Evolutionary conservation across 371 early-diverging fungal species (phyloP), one percentile per base, ranked within the genome.

Genomic region (Apophysomyces elegans): DNA sequence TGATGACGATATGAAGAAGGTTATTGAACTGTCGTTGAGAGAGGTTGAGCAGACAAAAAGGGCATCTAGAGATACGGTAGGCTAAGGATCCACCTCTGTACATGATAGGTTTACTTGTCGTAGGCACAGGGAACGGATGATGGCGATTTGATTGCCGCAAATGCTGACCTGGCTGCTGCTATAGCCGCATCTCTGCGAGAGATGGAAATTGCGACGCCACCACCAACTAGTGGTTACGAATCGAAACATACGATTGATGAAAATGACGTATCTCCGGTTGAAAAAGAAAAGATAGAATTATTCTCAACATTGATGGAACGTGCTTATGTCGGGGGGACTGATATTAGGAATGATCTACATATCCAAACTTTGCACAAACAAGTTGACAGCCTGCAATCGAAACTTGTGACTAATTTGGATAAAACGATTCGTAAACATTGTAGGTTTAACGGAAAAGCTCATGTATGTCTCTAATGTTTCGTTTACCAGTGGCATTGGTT

Each of bases 141-240:
- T 60, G 90, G 87, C 1, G 91, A 92, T 35, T 92, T 26, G 32
- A 26, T 41, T 41, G 41, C 41, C 13, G 41, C 41, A 41, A 41
- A 41, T 4, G 41, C 89, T 2, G 95, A 96, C 67, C 67, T 98
- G 18, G 88, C 90, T 54, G 94, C 93, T 1, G 98, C 98, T 5
- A 97, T 98, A 65, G 95, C 90, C 39, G 98, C 95, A 1, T 96
- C 96, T 3, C 75, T 98, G 59, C 76, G 79, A 57, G 97, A 97
- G 60, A 71, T 82, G 63, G 64, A 71, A 21, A 71, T 73, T 32
- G 44, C 71, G 4, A 50, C 60, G 7, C 68, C 54, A 58, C 65
- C 14, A 65, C 62, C 32, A 56, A 43, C 38, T 37, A 64, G 0
- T 61, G 57, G 16, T 38, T 62, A 6, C 62, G 47, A 21, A 21